phyloP scores from a whole-genome alignment of 1,284 basidiomycete genomes.

The Ceratobasidium sp. region DNA sequence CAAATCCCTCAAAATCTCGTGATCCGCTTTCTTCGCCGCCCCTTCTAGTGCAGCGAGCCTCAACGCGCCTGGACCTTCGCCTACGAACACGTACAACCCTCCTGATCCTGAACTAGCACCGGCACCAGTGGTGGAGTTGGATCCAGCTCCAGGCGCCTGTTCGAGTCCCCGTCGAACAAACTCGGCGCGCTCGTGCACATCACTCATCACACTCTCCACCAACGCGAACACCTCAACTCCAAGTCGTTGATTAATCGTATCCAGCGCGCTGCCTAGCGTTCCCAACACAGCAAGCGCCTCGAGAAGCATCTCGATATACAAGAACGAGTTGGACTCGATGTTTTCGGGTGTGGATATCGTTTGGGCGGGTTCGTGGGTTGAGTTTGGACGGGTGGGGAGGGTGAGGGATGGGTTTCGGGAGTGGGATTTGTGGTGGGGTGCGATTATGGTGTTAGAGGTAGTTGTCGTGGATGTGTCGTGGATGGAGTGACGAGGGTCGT shows the following conservation, averaged over 20 bases:
- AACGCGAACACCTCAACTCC: constrained; percentile 88
- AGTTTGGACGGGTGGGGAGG: constrained; percentile 47
- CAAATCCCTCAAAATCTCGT: constrained; percentile 90
- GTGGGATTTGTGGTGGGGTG: constrained; percentile 51
- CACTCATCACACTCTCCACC: constrained; percentile 89
- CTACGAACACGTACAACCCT: constrained; percentile 46
- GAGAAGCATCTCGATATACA: constrained; percentile 93
- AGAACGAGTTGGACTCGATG: constrained; percentile 93
- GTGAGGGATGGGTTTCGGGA: constrained; percentile 47
- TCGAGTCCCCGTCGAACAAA: constrained; percentile 68
- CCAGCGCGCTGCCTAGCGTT: constrained; percentile 87
- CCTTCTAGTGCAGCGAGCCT: constrained; percentile 84
- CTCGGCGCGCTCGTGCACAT: constrained; percentile 90
- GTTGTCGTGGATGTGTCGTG: constrained; percentile 53
- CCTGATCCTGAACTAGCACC: not conserved
- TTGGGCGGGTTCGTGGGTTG: constrained; percentile 50
- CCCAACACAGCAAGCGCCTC: constrained; percentile 94
- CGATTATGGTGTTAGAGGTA: constrained; percentile 53
- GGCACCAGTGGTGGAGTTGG: not conserved
- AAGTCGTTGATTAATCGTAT: constrained; percentile 86
- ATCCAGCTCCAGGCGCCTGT: not conserved
- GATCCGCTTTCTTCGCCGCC: constrained; percentile 79
- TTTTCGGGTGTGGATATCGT: constrained; percentile 60
- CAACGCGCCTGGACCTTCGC: constrained; percentile 56
- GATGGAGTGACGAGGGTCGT: constrained; percentile 63